These are phyloP conservation scores for Caloboletus inedulis DNA, from an alignment of 1,284 basidiomycete species.

Conservation along the genomic window DNA sequence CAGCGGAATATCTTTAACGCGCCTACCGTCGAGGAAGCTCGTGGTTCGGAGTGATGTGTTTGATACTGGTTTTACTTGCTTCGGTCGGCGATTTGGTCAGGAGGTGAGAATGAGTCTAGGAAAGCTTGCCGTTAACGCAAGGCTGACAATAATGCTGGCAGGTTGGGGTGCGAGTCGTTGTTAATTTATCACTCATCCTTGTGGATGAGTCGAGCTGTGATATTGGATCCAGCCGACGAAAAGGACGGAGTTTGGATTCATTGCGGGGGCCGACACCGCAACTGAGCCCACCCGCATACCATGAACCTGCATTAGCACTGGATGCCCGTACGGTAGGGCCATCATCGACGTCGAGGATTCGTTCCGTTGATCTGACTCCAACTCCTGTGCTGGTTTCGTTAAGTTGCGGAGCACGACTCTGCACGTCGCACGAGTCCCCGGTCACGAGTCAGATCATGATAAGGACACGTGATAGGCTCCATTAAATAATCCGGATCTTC, in stretches of 20 bases:
- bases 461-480: constrained; percentile 8
- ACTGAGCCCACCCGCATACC: too few relatives aligned
- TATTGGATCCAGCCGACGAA: not conserved
- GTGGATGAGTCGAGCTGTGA: not conserved
- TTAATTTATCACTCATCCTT: not conserved
- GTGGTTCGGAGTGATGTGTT: not conserved
- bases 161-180: too few relatives aligned
- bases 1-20: not conserved
- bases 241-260: constrained; percentile 5
- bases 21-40: too few relatives aligned
- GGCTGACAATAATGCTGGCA: too few relatives aligned
- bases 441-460: not conserved
- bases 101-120: too few relatives aligned
- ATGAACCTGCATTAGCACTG: not conserved
- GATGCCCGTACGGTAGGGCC: not conserved
- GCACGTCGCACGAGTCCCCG: too few relatives aligned
- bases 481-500: constrained; percentile 23
- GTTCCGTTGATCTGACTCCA: not conserved
- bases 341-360: not conserved
- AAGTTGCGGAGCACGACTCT: too few relatives aligned
- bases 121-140: not conserved
- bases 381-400: not conserved
- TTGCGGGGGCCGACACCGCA: not conserved
- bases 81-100: not conserved
- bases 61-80: not conserved